phyloP scores from a whole-genome alignment of 192 early-diverging fungal species.

The Entomortierella parvispora region DNA sequence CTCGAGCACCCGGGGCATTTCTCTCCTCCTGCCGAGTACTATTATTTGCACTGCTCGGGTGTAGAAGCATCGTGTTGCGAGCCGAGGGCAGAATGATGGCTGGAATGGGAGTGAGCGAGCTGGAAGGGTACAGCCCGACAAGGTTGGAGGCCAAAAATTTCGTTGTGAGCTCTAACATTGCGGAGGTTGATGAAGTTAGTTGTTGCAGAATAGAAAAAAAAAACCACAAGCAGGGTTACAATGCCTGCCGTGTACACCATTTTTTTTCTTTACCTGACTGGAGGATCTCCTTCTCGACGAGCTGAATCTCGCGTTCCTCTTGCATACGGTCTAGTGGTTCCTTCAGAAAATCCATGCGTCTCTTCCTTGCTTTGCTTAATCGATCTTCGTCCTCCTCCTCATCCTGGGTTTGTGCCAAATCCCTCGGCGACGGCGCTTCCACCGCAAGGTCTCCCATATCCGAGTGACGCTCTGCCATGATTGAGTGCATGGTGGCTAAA shows the following conservation, averaged over 20 bases:
- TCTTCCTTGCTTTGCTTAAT: background rate
- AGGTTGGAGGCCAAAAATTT: slow-evolving; percentile 32
- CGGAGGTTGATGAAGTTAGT: background rate
- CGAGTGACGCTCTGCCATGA: slow-evolving; percentile 27
- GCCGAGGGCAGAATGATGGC: slow-evolving; percentile 27
- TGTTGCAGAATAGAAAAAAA: too few species aligned
- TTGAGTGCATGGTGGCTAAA: slow-evolving; percentile 22
- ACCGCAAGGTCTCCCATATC: background rate
- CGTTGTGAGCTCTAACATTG: slow-evolving; percentile 21
- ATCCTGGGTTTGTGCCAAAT: background rate
- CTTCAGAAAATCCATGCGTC: slow-evolving; percentile 9
- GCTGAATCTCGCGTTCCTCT: slow-evolving; percentile 27
- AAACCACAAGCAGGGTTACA: too few species aligned
- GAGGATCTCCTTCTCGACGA: slow-evolving; percentile 42
- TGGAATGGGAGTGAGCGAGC: slow-evolving; percentile 18
- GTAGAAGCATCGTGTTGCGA: background rate
- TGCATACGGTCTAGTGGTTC: slow-evolving; percentile 14
- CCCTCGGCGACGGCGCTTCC: background rate
- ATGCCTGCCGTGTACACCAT: background rate
- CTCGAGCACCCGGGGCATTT: background rate
- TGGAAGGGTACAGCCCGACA: slow-evolving; percentile 31
- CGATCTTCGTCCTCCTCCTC: background rate
- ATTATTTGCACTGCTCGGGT: too few species aligned
- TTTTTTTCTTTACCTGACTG: slow-evolving; percentile 19
- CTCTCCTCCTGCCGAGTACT: too few species aligned